Evolutionary conservation across 1,284 basidiomycete genomes (phyloP).

Genomic region (Cutaneotrichosporon arboriforme): DNA sequence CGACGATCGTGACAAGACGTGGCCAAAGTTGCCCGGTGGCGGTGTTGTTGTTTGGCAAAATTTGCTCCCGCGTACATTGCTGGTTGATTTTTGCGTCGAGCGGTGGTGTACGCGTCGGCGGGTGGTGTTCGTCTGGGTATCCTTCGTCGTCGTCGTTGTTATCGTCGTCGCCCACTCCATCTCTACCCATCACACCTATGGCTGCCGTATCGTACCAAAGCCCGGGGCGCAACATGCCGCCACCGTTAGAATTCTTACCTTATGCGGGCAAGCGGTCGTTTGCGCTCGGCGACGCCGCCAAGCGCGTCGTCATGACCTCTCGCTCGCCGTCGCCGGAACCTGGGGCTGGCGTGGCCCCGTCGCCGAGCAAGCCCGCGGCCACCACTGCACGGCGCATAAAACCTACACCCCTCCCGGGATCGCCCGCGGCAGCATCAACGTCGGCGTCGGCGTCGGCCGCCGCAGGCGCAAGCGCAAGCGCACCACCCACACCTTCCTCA

Average conservation of each 20-base stretch:
- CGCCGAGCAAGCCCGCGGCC: no score
- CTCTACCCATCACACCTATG: neutral
- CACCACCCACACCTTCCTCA: neutral
- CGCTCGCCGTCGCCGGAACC: conserved; percentile 9
- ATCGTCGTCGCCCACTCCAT: no score
- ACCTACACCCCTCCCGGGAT: neutral
- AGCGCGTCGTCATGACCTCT: conserved; percentile 3
- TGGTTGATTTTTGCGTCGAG: no score
- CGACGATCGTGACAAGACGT: no score
- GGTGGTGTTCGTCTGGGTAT: no score
- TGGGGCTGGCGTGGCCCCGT: no score
- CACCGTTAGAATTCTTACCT: conserved; percentile 7
- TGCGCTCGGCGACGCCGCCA: neutral
- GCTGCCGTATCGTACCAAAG: neutral
- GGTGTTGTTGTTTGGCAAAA: no score
- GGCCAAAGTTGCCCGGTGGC: no score
- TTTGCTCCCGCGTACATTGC: no score
- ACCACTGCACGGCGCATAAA: neutral
- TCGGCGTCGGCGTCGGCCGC: neutral
- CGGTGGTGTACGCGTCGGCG: no score
- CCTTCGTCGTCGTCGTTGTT: no score
- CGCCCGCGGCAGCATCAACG: neutral
- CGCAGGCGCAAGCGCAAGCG: neutral
- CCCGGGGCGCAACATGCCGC: neutral
- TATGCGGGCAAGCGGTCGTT: neutral